These are phyloP conservation scores for Fusarium stilboides DNA, from an alignment of 2,329 filamentous ascomycete genomes.

Conservation along the genomic window DNA sequence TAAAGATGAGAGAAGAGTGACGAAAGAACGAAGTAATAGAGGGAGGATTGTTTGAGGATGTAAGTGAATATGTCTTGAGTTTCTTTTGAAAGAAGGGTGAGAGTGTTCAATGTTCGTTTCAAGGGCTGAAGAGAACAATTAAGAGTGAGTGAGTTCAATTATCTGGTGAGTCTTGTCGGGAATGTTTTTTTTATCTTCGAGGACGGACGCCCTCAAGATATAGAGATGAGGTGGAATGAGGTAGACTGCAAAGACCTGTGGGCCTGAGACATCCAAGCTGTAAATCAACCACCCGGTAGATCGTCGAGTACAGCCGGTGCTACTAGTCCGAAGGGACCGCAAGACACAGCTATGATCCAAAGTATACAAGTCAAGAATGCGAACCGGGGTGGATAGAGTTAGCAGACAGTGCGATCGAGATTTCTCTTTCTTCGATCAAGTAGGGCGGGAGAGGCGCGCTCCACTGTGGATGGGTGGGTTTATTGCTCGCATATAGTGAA, in stretches of 20 bases:
- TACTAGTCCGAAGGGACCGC: slow-evolving; percentile 52
- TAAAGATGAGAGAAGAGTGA: slow-evolving; percentile 25
- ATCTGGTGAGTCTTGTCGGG: slow-evolving; percentile 52
- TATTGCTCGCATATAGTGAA: slow-evolving; percentile 48
- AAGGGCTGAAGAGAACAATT: slow-evolving; percentile 38
- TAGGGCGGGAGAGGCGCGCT: slow-evolving; percentile 50
- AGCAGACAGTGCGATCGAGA: slow-evolving; percentile 46
- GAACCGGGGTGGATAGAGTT: slow-evolving; percentile 49
- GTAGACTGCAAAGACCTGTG: slow-evolving; percentile 52
- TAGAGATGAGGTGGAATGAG: slow-evolving; percentile 58
- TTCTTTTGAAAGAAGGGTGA: slow-evolving; percentile 36
- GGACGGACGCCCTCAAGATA: slow-evolving; percentile 60
- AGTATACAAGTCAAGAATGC: slow-evolving; percentile 51
- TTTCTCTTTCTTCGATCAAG: slow-evolving; percentile 39
- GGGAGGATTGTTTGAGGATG: slow-evolving; percentile 19
- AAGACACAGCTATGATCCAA: slow-evolving; percentile 53
- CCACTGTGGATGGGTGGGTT: slow-evolving; percentile 45
- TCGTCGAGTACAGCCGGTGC: slow-evolving; percentile 51
- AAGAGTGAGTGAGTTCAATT: slow-evolving; percentile 32
- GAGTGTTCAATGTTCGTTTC: slow-evolving; percentile 34
- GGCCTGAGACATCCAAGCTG: slow-evolving; percentile 55
- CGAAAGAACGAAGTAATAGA: slow-evolving; percentile 21
- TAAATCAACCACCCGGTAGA: slow-evolving; percentile 54
- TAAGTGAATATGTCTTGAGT: slow-evolving; percentile 35
- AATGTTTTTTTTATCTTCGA: slow-evolving; percentile 54